Conservation (phyloP, 148 eudicot genomes). For the Amaranthus hypochondriacus region DNA sequence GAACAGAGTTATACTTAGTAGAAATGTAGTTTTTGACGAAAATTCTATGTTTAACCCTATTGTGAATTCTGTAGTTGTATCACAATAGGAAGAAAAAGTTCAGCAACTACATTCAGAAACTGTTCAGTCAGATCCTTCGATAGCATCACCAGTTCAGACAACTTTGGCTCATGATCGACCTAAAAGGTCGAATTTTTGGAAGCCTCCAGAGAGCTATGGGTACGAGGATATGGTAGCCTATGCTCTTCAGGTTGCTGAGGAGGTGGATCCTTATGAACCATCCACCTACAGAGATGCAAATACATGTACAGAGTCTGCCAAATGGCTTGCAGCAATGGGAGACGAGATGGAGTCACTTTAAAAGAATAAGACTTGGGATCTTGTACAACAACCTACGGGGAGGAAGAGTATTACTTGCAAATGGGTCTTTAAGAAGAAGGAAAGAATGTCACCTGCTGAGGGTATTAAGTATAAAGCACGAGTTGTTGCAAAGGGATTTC, state of each 20-base stretch:
- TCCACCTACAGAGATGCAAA: not conserved
- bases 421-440: no score
- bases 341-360: not conserved
- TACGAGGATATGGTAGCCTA: not conserved
- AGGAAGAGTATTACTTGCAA: no score
- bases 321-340: not conserved
- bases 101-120: no score
- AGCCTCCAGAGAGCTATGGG: not conserved
- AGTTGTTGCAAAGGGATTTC: no score
- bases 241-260: no score
- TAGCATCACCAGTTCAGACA: no score
- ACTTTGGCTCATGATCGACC: not conserved
- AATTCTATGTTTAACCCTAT: no score
- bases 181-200: not conserved
- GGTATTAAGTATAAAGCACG: no score
- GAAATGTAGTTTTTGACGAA: no score
- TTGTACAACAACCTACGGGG: no score
- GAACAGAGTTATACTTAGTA: not conserved
- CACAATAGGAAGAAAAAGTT: not conserved
- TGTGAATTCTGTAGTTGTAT: not conserved
- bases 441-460: no score
- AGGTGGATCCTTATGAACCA: not conserved
- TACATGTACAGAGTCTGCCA: not conserved
- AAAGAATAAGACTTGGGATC: not conserved
- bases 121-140: no score